Base-by-base conservation (phyloP, 176 grass and related monocot species). In the Carex myosuroides region DNA sequence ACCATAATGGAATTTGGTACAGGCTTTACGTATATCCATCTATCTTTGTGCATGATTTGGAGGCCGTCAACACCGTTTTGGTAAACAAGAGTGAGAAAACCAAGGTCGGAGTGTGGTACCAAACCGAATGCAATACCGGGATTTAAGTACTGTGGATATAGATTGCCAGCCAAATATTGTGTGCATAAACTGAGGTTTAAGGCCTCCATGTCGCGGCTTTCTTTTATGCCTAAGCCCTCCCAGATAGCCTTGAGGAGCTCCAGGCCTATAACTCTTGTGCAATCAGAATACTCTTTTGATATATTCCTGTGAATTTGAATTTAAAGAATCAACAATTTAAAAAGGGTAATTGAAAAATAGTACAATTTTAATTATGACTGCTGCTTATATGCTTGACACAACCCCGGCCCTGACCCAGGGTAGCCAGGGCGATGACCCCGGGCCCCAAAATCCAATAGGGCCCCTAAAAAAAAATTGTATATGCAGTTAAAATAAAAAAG, bases 11-110 rank as follows among this genome's bases (percentile, higher is more conserved):
- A 90, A 61, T 88, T 82, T 2, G 90, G 90, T 52, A 86, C 85
- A 12, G 92, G 95, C 65, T 84, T 82, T 57, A 93, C 90, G 22
- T 69, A 80, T 32, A 90, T 16, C 92, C 95, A 97, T 55, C 64
- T 72, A 16, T 86, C 84, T 3, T 83, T 64, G 77, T 85, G 89
- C 82, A 87, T 85, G 37, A 94, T 82, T 42, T 93, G 79, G 62
- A 98, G 95, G n/a, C 95, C 95, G 13, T 94, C 67, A 16, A 94
- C 84, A 17, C 92, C 90, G 83, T 94, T 90, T 79, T 94, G 92
- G 79, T 85, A 85, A 76, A 98, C 87, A 18, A 93, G 29, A 4
- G 95, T 93, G 78, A 93, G 84, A 44, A 94, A 88, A 84, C 95
- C 90, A 0, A 86, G 89, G 84, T 98, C 95, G 20, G 95, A 91